Conservation (phyloP, 1,139 yeast genomes). For the Pichia sp. region DNA sequence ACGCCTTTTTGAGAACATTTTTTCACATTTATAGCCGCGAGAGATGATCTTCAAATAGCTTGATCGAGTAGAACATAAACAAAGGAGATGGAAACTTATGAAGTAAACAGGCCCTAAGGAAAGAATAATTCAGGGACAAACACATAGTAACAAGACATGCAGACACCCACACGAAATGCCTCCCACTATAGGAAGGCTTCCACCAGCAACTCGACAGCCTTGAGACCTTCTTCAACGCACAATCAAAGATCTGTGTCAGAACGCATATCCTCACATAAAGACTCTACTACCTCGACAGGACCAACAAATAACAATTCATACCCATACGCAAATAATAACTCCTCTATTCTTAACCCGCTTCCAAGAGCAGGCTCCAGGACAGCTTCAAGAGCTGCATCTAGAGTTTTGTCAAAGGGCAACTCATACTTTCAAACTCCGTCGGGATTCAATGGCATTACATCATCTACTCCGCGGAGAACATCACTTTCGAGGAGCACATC, state of each 20-base stretch:
- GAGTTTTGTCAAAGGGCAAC: constrained; percentile 7
- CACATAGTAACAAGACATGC: constrained; percentile 1
- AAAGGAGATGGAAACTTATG: neutral
- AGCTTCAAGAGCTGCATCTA: constrained; percentile 10
- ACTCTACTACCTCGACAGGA: neutral
- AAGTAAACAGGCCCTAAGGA: neutral
- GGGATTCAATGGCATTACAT: neutral
- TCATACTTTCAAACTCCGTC: constrained; percentile 11
- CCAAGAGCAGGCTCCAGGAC: constrained; percentile 8
- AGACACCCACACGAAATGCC: constrained; percentile 14
- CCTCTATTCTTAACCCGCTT: neutral
- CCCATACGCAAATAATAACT: neutral
- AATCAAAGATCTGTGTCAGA: constrained; percentile 18
- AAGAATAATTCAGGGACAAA: neutral
- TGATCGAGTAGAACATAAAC: constrained; percentile 1
- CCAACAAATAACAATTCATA: constrained; percentile 3
- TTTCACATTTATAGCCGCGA: neutral
- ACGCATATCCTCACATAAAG: constrained; percentile 11
- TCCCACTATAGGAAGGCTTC: neutral
- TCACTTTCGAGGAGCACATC: constrained; percentile 17
- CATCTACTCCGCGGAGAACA: constrained; percentile 10
- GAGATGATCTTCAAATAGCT: neutral
- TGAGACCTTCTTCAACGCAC: neutral
- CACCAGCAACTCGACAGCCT: neutral
- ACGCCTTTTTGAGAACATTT: too few species aligned